Evolutionary conservation across 2,329 filamentous ascomycete genomes (phyloP).

Genomic region (Colletotrichum sp.): DNA sequence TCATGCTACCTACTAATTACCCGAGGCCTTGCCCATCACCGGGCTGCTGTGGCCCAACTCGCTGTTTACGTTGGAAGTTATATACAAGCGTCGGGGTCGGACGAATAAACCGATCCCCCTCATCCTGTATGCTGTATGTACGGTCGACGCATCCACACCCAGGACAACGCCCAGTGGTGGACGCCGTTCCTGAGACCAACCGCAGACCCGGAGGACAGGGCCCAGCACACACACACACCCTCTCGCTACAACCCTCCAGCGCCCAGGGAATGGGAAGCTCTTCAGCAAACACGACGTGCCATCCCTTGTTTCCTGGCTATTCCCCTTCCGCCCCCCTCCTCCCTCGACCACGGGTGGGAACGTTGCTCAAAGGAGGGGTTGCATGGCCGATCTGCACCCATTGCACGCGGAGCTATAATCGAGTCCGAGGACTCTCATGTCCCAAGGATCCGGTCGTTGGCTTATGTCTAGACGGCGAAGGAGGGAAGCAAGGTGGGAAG

Average conservation of each 20-base stretch:
- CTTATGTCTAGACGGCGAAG: not conserved
- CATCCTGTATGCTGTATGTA: not conserved
- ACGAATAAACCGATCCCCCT: not conserved
- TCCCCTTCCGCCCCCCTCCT: not conserved
- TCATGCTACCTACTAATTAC: not conserved
- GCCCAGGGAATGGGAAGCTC: slow-evolving; percentile 14
- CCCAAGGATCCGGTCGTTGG: slow-evolving; percentile 21
- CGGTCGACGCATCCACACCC: not conserved
- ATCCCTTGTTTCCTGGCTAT: slow-evolving; percentile 12
- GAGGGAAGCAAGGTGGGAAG: not conserved
- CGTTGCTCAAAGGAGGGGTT: slow-evolving; percentile 15
- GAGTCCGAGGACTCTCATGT: not conserved
- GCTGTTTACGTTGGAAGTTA: not conserved
- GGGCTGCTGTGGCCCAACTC: not conserved
- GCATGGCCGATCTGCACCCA: slow-evolving; percentile 13
- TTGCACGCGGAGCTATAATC: slow-evolving; percentile 10
- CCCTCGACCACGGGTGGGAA: not conserved
- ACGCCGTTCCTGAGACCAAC: slow-evolving; percentile 1
- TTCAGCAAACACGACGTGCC: slow-evolving; percentile 7
- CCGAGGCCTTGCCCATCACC: not conserved
- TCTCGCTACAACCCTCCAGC: slow-evolving; percentile 2
- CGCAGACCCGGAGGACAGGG: slow-evolving; percentile 4
- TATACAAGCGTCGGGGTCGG: not conserved
- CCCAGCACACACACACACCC: not conserved
- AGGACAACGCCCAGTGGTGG: not conserved